A percentile compares a stretch with the other conserved stretches of the same genome.
Conservation (phyloP, 768 basidiomycete genomes). For the Boletus rex-veris region DNA sequence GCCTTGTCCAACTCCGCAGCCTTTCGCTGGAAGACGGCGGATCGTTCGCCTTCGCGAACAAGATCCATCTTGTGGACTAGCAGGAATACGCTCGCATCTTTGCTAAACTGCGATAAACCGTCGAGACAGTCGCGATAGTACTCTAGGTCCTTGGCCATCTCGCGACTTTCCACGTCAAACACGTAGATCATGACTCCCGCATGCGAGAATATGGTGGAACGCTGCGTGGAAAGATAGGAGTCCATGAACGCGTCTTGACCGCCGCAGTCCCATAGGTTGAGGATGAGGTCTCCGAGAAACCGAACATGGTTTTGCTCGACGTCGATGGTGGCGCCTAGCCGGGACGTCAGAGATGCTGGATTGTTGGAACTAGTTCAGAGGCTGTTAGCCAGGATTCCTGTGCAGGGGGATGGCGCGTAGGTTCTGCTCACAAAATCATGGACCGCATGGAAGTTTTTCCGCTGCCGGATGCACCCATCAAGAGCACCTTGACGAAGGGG, state of each 20-base stretch:
- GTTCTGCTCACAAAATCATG: conserved; percentile 84
- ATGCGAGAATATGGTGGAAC: conserved; percentile 92
- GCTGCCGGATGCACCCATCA: conserved; percentile 97
- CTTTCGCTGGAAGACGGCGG: conserved; percentile 64
- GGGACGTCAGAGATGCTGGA: conserved; percentile 84
- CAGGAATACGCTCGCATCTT: conserved; percentile 82
- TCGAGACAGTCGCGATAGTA: conserved; percentile 92
- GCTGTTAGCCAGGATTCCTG: conserved; percentile 3
- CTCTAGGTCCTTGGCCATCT: conserved; percentile 80
- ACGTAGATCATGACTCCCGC: conserved; percentile 99
- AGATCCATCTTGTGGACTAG: conserved; percentile 99
- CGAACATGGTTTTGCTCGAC: conserved; percentile 97
- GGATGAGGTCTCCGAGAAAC: conserved; percentile 91
- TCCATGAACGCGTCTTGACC: conserved; percentile 99
- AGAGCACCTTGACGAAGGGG: conserved; percentile 62
- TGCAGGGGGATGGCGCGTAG: background rate
- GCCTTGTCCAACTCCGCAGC: conserved; percentile 67
- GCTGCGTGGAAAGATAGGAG: conserved; percentile 88
- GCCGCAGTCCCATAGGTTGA: conserved; percentile 98
- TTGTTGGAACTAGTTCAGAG: conserved; percentile 73
- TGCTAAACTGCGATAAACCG: conserved; percentile 73
- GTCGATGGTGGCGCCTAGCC: conserved; percentile 95
- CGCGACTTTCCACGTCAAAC: conserved; percentile 88
- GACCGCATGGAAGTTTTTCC: conserved; percentile 98
- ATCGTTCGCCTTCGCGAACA: conserved; percentile 56